These are phyloP conservation scores for Globisporangium ultimum DNA, from an alignment of 352 stramenopile species.

Conservation along the genomic window DNA sequence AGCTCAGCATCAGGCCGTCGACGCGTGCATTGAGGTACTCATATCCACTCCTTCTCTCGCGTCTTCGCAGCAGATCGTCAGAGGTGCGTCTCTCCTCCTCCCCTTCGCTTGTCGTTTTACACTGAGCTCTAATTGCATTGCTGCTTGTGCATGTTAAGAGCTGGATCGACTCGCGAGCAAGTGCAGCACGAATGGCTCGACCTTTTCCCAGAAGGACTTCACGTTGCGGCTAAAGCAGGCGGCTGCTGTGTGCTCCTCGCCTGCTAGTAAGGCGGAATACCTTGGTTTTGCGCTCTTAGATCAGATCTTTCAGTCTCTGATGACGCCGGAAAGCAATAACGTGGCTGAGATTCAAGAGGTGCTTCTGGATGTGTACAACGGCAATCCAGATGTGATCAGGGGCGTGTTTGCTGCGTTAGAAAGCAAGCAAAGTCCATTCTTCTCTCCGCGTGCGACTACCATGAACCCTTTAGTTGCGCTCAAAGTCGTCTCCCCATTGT, in stretches of 20 bases:
- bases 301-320: constrained; percentile 20
- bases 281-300: constrained; percentile 40
- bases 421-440: constrained; percentile 5
- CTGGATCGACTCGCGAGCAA: not conserved
- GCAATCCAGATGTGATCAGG: constrained; percentile 29
- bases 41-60: constrained; percentile 9
- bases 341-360: constrained; percentile 3
- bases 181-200: not conserved
- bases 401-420: constrained; percentile 44
- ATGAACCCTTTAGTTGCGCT: constrained; percentile 5
- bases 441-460: not conserved
- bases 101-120: not conserved
- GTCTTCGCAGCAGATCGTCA: constrained; percentile 8
- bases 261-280: constrained; percentile 44
- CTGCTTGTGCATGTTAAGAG: constrained; percentile 2
- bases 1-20: constrained; percentile 7
- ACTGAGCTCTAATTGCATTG: not conserved
- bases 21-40: constrained; percentile 12
- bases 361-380: constrained; percentile 37
- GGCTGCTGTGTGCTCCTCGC: constrained; percentile 37
- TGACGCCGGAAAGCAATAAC: constrained; percentile 6
- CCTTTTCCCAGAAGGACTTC: constrained; percentile 1
- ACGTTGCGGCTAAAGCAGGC: constrained; percentile 30
- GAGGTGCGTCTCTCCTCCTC: constrained; percentile 8
- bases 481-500: constrained; percentile 24